Base-by-base conservation (phyloP, 2,329 filamentous ascomycete species). In the Talaromyces sp. region DNA sequence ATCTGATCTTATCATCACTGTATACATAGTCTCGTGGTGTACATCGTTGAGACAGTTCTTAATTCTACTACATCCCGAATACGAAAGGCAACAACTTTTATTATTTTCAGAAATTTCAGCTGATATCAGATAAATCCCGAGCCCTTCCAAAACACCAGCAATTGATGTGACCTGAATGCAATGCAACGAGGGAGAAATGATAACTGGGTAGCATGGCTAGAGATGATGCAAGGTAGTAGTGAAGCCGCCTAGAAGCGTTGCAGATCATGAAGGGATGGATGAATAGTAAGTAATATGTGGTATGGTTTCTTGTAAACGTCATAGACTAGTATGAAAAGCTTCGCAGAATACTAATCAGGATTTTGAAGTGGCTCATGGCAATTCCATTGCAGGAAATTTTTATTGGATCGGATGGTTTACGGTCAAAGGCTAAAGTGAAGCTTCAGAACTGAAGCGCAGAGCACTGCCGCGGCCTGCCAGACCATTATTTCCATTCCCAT, bases 391-490 rank as follows among this genome's bases (percentile, higher is more conserved):
- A n/a, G n/a, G n/a, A n/a, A n/a, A n/a, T n/a, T n/a, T 27, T 5
- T 27, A 27, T 9, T 9, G 24, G 5, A 9, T 4, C 24, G 24
- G 24, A 27, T 27, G 24, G 24, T 9, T 27, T 9, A 27, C 9
- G 7, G 5, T 11, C 10, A 39, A 20, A 8, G 16, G 20, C 16
- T 39, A 39, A 39, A 39, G 11, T n/a, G 19, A 24, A 33, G 14
- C 46, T 13, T 49, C 46, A 3, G 71, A 72, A 40, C 70, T 74
- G 37, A 70, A 76, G 39, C 74, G 62, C 40, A 76, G 62, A 1
- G 63, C 67, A 60, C 74, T 76, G 11, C 68, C 67, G 48, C 72
- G 65, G 10, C 68, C 67, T 4, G 62, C 53, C 44, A 66, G 54
- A 14, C 62, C 65, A 24, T 41, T 44, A 9, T 41, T 45, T 61